Percentiles rank a stretch among this genome's conserved stretches.
Evolutionary conservation across 805 yeast species (phyloP).

Genomic region (Candida manassasensis): DNA sequence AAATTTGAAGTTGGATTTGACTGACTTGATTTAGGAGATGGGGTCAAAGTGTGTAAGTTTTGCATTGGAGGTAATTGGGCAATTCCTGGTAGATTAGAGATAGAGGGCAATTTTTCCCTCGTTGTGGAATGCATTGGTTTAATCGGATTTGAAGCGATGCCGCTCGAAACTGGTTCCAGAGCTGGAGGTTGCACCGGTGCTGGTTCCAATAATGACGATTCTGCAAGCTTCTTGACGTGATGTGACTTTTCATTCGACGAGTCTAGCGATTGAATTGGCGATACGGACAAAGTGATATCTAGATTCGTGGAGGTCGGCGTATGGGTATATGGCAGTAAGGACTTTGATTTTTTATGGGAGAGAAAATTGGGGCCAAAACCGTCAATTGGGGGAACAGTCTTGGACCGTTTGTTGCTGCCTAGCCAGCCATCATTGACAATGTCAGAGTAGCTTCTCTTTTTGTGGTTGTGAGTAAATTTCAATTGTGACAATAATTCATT

Average conservation of each 20-base stretch:
- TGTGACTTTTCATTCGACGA: neutral
- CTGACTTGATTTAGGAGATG: neutral
- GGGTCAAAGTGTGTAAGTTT: neutral
- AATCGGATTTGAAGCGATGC: neutral
- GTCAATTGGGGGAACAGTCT: conserved; percentile 39
- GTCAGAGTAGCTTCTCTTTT: conserved; percentile 11
- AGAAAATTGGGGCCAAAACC: conserved; percentile 24
- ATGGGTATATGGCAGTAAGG: neutral
- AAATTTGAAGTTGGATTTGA: neutral
- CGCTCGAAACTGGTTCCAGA: neutral
- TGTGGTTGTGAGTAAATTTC: conserved; percentile 10
- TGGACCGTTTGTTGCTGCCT: conserved; percentile 29
- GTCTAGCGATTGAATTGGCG: neutral
- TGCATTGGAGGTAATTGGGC: neutral
- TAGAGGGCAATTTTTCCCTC: neutral
- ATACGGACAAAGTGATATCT: neutral
- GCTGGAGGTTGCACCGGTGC: neutral
- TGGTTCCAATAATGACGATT: neutral
- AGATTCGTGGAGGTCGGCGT: neutral
- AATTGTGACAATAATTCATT: conserved; percentile 28
- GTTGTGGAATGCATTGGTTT: neutral
- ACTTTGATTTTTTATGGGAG: neutral
- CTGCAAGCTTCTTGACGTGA: neutral
- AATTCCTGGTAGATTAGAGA: neutral
- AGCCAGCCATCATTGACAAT: conserved; percentile 2